These are phyloP conservation scores for Trichomonascaceae sp. DNA, from an alignment of 1,139 yeast species.

Conservation along the genomic window DNA sequence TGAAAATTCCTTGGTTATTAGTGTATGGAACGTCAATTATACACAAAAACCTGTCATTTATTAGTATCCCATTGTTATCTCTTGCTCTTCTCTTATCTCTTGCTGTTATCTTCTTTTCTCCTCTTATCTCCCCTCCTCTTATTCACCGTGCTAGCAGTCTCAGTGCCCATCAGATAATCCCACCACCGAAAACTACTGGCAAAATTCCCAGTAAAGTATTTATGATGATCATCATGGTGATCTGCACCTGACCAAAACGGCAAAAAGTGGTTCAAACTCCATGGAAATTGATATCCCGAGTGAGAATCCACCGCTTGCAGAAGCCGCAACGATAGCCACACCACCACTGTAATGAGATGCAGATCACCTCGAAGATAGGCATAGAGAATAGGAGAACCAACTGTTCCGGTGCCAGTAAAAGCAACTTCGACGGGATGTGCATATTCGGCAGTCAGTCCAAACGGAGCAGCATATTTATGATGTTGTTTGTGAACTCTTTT, in stretches of 20 bases:
- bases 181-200: constrained; percentile 92
- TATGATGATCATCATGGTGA: constrained; percentile 96
- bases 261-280: constrained; percentile 81
- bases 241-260: constrained; percentile 99
- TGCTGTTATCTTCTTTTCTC: no score
- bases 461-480: constrained; percentile 95
- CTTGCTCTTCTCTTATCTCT: background rate
- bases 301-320: constrained; percentile 96
- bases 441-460: constrained; percentile 92
- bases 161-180: constrained; percentile 79
- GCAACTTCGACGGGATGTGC: constrained; percentile 94
- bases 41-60: no score
- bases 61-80: no score
- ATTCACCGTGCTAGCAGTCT: constrained; percentile 41
- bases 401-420: constrained; percentile 88
- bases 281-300: constrained; percentile 95
- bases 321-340: constrained; percentile 84
- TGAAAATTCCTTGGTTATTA: background rate
- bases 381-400: constrained; percentile 79
- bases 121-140: constrained; percentile 38
- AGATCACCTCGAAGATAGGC: constrained; percentile 58
- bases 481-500: constrained; percentile 92
- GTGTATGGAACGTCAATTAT: no score
- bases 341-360: constrained; percentile 75
- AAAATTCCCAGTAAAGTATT: constrained; percentile 85